A percentile compares a stretch with the other conserved stretches of the same genome.
phyloP scores from a whole-genome alignment of 352 stramenopile genomes.

The Phytophthora tubulina region DNA sequence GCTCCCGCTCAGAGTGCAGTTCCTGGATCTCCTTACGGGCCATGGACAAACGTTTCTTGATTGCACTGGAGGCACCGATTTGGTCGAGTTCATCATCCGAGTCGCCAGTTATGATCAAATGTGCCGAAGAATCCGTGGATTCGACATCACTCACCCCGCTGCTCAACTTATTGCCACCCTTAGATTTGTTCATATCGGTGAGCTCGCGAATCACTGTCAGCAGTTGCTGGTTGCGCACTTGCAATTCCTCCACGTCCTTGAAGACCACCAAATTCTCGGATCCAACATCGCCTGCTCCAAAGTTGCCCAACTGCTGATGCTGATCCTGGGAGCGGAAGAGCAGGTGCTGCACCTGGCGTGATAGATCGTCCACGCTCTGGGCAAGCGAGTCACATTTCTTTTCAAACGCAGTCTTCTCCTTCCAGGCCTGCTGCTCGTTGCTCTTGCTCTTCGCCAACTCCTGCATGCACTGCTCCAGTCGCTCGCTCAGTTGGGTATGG shows the following conservation, averaged over 20 bases:
- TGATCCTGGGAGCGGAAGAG: conserved; percentile 81
- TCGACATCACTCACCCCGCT: conserved; percentile 26
- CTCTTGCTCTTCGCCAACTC: conserved; percentile 79
- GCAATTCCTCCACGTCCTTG: conserved; percentile 89
- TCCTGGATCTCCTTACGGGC: conserved; percentile 83
- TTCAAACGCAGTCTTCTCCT: conserved; percentile 75
- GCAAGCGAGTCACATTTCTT: conserved; percentile 79
- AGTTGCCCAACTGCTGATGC: conserved; percentile 25
- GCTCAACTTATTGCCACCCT: conserved; percentile 22
- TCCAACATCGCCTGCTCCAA: conserved; percentile 40
- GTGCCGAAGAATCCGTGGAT: conserved; percentile 37
- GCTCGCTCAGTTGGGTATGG: conserved; percentile 80
- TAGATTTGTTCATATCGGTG: conserved; percentile 57
- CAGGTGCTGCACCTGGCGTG: conserved; percentile 92
- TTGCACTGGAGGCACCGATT: conserved; percentile 35
- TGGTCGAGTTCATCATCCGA: conserved; percentile 68
- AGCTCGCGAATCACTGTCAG: conserved; percentile 84
- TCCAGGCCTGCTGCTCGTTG: conserved; percentile 68
- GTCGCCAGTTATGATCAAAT: conserved; percentile 70
- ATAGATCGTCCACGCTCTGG: conserved; percentile 91
- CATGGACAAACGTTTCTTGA: conserved; percentile 68
- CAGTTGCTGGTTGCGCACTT: conserved; percentile 93
- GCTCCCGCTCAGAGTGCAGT: conserved; percentile 75
- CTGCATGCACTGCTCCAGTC: conserved; percentile 68
- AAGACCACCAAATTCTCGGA: conserved; percentile 90